A percentile compares a stretch with the other conserved stretches of the same genome.
Conservation (phyloP, 2,329 filamentous ascomycete genomes). For the Scedosporium minutisporum region DNA sequence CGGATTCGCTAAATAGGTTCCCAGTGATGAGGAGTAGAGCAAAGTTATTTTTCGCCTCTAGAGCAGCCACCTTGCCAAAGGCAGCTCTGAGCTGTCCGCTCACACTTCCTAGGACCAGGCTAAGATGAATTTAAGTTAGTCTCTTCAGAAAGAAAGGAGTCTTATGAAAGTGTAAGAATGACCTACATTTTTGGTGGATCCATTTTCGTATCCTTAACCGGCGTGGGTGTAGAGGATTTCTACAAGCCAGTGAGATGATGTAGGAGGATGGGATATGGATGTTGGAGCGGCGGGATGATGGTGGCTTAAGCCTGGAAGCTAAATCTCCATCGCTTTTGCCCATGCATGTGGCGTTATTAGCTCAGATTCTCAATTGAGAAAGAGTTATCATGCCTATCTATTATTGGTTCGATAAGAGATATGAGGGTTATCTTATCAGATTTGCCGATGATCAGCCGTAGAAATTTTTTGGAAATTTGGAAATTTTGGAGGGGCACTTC, state of each 20-base stretch:
- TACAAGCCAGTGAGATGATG: constrained; percentile 1
- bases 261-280: no score
- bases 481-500: neutral
- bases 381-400: neutral
- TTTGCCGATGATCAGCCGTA: constrained; percentile 8
- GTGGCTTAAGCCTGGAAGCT: no score
- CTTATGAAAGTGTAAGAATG: neutral
- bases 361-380: no score
- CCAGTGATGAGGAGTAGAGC: constrained; percentile 76
- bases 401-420: constrained; percentile 11
- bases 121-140: constrained; percentile 22
- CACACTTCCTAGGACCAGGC: constrained; percentile 73
- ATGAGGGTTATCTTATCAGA: constrained; percentile 11
- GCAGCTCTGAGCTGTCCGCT: constrained; percentile 68
- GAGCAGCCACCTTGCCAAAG: constrained; percentile 67
- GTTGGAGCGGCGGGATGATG: no score
- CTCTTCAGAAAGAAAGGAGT: neutral
- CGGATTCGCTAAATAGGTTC: constrained; percentile 62
- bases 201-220: constrained; percentile 21
- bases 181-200: constrained; percentile 38
- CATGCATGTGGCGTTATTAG: no score
- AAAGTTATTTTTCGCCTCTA: constrained; percentile 85
- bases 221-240: neutral
- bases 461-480: constrained; percentile 8
- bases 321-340: no score